Conservation (phyloP, 2,329 filamentous ascomycete species). For the Colletotrichum melonis region DNA sequence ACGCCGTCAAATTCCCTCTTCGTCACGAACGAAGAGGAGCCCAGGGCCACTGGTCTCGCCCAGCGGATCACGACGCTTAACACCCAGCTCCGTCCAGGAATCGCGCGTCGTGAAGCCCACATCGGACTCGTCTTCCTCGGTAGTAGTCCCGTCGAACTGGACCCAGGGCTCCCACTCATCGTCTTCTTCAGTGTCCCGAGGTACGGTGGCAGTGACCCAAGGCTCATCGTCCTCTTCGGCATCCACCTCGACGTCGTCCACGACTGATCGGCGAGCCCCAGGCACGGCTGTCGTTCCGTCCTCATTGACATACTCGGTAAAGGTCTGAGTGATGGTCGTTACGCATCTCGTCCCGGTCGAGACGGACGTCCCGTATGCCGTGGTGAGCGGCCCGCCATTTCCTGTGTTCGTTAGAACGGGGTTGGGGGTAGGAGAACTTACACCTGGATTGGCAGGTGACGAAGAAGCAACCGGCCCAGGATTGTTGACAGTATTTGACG, state of each 20-base stretch:
- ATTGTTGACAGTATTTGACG: slow-evolving; percentile 1
- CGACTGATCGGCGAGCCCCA: neutral
- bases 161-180: slow-evolving; percentile 9
- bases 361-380: slow-evolving; percentile 26
- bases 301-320: slow-evolving; percentile 31
- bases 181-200: neutral
- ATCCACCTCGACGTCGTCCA: neutral
- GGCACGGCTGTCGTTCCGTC: slow-evolving; percentile 23
- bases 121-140: neutral
- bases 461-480: slow-evolving; percentile 5
- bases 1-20: neutral
- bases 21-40: slow-evolving; percentile 5
- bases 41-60: neutral
- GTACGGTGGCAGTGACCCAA: neutral
- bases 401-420: slow-evolving; percentile 29
- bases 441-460: neutral
- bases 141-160: neutral
- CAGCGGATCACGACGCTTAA: slow-evolving; percentile 13
- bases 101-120: slow-evolving; percentile 8
- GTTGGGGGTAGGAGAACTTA: slow-evolving; percentile 23
- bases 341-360: slow-evolving; percentile 28
- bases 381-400: slow-evolving; percentile 3
- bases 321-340: slow-evolving; percentile 35
- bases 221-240: neutral
- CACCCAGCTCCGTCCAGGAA: slow-evolving; percentile 5